phyloP scores from a whole-genome alignment of 2,329 filamentous ascomycete species.

The Davidsoniella virescens region DNA sequence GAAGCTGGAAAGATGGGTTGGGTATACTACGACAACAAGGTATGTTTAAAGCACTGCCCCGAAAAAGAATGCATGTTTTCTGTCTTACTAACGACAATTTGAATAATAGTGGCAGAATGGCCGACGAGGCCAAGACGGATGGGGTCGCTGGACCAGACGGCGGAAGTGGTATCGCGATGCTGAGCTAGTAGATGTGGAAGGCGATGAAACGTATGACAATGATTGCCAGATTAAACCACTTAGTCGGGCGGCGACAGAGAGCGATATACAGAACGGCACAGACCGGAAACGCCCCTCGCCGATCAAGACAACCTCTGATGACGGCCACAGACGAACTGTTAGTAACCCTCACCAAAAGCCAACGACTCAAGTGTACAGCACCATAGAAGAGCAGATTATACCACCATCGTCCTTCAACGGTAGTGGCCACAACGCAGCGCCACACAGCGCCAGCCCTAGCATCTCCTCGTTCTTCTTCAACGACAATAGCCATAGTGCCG shows the following conservation, averaged over 20 bases:
- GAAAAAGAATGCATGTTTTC: neutral
- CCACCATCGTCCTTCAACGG: too few species aligned
- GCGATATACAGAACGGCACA: neutral
- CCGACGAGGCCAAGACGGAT: conserved; percentile 69
- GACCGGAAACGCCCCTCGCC: conserved; percentile 10
- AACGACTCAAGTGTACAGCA: conserved; percentile 21
- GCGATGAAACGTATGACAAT: conserved; percentile 1
- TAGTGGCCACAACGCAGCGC: neutral
- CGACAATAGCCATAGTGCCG: neutral
- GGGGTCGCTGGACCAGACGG: conserved; percentile 84
- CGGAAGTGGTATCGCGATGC: conserved; percentile 95
- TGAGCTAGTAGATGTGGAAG: conserved; percentile 64
- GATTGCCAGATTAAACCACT: neutral
- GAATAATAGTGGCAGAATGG: conserved; percentile 66
- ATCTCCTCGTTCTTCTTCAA: conserved; percentile 6
- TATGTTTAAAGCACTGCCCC: conserved; percentile 22
- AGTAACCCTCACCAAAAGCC: conserved; percentile 4
- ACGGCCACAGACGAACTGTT: too few species aligned
- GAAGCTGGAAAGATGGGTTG: conserved; percentile 59
- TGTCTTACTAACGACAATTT: conserved; percentile 1
- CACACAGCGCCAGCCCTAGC: conserved; percentile 5
- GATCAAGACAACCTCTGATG: conserved; percentile 1
- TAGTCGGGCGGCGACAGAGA: too few species aligned
- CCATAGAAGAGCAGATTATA: conserved; percentile 22
- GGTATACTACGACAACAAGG: conserved; percentile 98